phyloP scores from a whole-genome alignment of 106 monocot species.

The Phalaenopsis aphrodite region DNA sequence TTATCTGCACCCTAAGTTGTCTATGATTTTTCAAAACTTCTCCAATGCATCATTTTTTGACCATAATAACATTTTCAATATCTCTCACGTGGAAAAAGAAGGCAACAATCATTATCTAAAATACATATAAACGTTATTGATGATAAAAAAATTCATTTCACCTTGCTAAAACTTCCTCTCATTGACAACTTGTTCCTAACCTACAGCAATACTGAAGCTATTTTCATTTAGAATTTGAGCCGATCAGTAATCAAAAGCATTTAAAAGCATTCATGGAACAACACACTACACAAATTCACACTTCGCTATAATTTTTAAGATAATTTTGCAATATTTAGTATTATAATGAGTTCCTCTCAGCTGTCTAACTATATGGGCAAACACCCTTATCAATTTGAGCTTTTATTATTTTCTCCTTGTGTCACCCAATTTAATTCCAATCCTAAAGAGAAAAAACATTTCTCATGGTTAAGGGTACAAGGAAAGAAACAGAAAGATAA shows the following conservation, averaged over 20 bases:
- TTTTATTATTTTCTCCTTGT: background rate
- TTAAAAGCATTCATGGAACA: background rate
- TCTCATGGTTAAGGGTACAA: background rate
- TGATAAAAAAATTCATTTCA: too few relatives aligned
- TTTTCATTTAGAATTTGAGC: background rate
- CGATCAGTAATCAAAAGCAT: background rate
- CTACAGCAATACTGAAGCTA: background rate
- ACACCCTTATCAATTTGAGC: background rate
- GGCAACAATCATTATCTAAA: too few relatives aligned
- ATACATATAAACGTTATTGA: too few relatives aligned
- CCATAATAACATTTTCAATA: too few relatives aligned
- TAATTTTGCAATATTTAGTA: background rate
- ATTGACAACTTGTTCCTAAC: background rate
- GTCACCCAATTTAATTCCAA: background rate
- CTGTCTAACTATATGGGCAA: background rate
- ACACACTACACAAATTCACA: background rate
- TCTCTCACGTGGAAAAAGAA: too few relatives aligned
- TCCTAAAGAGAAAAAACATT: background rate
- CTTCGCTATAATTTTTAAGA: background rate
- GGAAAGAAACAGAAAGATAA: background rate
- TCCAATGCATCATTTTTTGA: too few relatives aligned
- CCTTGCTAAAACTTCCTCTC: too few relatives aligned
- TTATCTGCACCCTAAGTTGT: too few relatives aligned
- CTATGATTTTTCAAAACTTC: too few relatives aligned
- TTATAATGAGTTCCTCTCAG: background rate